Base-by-base conservation (phyloP, 208 protist genomes). In the Novymonas esmeraldas region DNA sequence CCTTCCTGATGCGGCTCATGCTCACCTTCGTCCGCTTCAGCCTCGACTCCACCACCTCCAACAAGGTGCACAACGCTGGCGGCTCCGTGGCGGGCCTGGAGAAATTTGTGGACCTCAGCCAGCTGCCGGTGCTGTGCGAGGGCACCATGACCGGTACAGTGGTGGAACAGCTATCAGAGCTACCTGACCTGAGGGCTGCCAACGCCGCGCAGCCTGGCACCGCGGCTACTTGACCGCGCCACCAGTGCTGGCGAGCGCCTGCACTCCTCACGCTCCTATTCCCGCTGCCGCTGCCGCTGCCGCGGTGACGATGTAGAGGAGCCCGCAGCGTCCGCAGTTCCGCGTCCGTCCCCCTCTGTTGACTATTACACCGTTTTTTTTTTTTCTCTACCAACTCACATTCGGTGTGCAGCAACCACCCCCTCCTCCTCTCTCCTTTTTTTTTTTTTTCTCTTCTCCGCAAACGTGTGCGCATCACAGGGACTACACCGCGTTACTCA, bases 1-100 rank as follows among this genome's bases (percentile, higher is more conserved):
- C 76, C 11, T 89, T 79, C 73, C 79, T 85, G 46, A 64, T 82
- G 11, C 26, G 60, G 5, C 38, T 75, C 20, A 34, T 85, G 7
- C 60, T 83, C 11, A 39, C 54, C 31, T 56, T 79, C n/a, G 60
- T 62, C 34, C 59, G 54, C 31, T 54, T 78, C 50, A 83, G 73
- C 58, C 70, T 89, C 24, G 75, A 82, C 67, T 61, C 48, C 33
- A 46, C 63, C 36, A 85, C 82, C 6, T 59, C 67, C 28, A 63
- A 55, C 4, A 89, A 83, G 66, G 73, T 87, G 18, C 55, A 72
- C 60, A 68, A 64, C 54, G 38, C 68, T 14, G 73, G 76, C 29
- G 59, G 49, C 54, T 76, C 78, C 6, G 62, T 79, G 38, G 64
- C 77, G 60, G 73, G 79, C 11, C 56, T 85, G 13, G 64, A 67